These are phyloP conservation scores for Sclerotinia spermophila DNA, from an alignment of 2,329 filamentous ascomycete genomes.

Conservation along the genomic window DNA sequence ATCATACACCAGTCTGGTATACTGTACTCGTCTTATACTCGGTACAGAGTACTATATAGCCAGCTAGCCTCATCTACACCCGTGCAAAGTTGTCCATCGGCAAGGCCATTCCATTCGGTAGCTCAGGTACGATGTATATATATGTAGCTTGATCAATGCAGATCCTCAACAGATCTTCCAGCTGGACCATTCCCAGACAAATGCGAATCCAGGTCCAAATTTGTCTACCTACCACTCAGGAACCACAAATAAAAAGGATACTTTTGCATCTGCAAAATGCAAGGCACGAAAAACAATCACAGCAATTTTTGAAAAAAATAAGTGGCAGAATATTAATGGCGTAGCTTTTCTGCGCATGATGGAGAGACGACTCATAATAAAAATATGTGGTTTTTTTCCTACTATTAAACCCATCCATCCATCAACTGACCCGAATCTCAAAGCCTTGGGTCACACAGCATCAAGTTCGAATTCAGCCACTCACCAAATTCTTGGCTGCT, in stretches of 20 bases:
- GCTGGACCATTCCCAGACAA: background rate
- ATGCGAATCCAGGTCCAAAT: conserved; percentile 1
- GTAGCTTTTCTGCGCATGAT: background rate
- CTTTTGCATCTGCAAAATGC: conserved; percentile 17
- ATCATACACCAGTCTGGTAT: background rate
- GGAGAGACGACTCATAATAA: background rate
- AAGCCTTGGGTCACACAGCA: conserved; percentile 3
- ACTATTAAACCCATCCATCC: background rate
- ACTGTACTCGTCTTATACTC: background rate
- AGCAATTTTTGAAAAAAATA: background rate
- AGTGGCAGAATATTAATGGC: conserved; percentile 2
- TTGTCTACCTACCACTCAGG: background rate
- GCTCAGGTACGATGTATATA: background rate
- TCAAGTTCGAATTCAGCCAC: background rate
- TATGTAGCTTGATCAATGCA: background rate
- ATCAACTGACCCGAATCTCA: conserved; percentile 11
- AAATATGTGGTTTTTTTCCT: background rate
- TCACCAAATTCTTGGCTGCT: background rate
- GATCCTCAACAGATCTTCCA: background rate
- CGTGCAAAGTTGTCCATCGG: background rate
- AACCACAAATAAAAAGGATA: conserved; percentile 5
- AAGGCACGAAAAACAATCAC: conserved; percentile 17
- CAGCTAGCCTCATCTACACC: background rate
- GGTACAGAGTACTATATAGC: no score
- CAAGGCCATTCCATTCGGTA: background rate